Conservation (phyloP, 1,284 basidiomycete genomes). For the Cystobasidiaceae sp. region DNA sequence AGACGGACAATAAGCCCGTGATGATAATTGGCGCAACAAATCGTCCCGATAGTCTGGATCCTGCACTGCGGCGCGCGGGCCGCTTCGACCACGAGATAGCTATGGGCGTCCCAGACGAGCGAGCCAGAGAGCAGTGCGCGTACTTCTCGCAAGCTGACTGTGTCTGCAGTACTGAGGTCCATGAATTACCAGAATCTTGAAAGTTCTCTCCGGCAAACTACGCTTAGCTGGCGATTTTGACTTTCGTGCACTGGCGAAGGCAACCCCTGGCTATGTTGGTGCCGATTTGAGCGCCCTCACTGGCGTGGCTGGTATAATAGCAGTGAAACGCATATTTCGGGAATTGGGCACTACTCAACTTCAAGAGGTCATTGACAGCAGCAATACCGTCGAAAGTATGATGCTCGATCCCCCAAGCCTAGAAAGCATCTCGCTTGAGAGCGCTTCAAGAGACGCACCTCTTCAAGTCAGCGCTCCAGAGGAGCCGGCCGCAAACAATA, state of each 20-base stretch:
- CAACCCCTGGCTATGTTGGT: constrained; percentile 94
- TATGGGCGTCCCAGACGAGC: constrained; percentile 92
- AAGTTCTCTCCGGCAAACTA: constrained; percentile 68
- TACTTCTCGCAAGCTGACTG: background rate
- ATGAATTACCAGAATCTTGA: constrained; percentile 60
- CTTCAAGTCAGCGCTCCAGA: constrained; percentile 41
- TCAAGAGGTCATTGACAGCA: background rate
- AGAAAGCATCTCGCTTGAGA: background rate
- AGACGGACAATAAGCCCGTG: constrained; percentile 79
- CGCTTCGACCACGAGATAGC: constrained; percentile 96
- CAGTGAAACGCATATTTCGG: constrained; percentile 93
- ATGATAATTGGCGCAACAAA: constrained; percentile 96
- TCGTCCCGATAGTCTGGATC: constrained; percentile 87
- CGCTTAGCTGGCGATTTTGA: constrained; percentile 75
- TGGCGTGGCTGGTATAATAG: constrained; percentile 88
- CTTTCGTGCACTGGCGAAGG: constrained; percentile 74
- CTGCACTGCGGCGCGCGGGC: constrained; percentile 85
- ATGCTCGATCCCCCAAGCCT: constrained; percentile 5
- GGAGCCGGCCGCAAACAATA: background rate
- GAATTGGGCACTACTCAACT: constrained; percentile 56
- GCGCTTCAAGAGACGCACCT: background rate
- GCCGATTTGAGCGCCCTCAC: constrained; percentile 88
- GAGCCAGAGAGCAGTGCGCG: constrained; percentile 75
- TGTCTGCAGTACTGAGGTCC: background rate
- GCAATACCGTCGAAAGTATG: background rate